Conservation (phyloP, 768 basidiomycete species). For the Russula ochroleuca region DNA sequence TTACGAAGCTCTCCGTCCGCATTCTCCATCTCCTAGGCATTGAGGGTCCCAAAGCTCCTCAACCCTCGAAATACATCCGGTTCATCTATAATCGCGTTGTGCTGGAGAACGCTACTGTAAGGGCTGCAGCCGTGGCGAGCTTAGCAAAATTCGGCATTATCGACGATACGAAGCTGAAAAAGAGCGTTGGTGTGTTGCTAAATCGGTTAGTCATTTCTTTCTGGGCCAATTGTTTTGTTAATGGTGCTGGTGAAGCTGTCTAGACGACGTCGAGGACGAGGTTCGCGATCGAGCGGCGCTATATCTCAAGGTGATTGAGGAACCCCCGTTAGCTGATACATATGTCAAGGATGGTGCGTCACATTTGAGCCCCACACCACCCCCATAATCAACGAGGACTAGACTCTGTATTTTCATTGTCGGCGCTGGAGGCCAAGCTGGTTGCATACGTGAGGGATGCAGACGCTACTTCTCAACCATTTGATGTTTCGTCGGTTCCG, state of each 20-base stretch:
- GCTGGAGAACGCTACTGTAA: constrained; percentile 94
- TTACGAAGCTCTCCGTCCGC: constrained; percentile 96
- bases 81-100: constrained; percentile 99
- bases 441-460: constrained; percentile 91
- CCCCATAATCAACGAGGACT: constrained; percentile 15
- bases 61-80: constrained; percentile 97
- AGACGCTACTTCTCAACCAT: constrained; percentile 61
- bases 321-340: constrained; percentile 71
- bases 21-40: constrained; percentile 92
- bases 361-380: neutral
- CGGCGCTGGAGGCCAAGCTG: constrained; percentile 84
- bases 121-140: constrained; percentile 92
- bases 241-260: constrained; percentile 52
- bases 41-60: constrained; percentile 93
- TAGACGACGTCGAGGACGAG: constrained; percentile 98
- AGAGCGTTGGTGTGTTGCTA: constrained; percentile 83
- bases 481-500: constrained; percentile 82
- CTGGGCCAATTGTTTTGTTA: constrained; percentile 15
- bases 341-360: constrained; percentile 88
- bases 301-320: constrained; percentile 82
- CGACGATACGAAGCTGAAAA: constrained; percentile 68
- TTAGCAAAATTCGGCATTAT: constrained; percentile 96
- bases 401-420: constrained; percentile 94
- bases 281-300: constrained; percentile 96
- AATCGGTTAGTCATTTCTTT: constrained; percentile 52